phyloP scores from a whole-genome alignment of 768 basidiomycete species.

The Xerocomellus intermedius region DNA sequence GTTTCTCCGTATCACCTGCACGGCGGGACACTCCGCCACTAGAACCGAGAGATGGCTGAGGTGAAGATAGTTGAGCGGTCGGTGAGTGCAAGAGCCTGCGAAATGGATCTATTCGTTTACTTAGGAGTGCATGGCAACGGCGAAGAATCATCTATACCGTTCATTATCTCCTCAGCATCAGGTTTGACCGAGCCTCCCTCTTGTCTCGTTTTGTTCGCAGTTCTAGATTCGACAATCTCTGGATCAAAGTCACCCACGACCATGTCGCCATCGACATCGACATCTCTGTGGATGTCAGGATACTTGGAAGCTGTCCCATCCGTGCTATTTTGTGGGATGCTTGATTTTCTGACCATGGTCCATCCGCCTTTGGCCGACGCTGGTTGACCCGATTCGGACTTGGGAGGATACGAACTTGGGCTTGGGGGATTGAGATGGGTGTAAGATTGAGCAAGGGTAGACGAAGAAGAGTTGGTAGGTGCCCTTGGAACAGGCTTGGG shows the following conservation, averaged over 20 bases:
- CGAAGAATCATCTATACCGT: conserved; percentile 48
- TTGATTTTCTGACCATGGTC: conserved; percentile 66
- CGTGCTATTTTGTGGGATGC: conserved; percentile 25
- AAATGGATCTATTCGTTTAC: conserved; percentile 53
- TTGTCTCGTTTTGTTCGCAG: conserved; percentile 42
- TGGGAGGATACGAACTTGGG: conserved; percentile 72
- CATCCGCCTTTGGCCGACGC: conserved; percentile 59
- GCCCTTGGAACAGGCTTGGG: conserved; percentile 57
- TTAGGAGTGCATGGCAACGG: conserved; percentile 26
- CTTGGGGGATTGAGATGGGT: conserved; percentile 76
- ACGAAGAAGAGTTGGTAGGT: conserved; percentile 52
- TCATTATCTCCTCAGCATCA: conserved; percentile 73
- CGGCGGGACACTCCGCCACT: conserved; percentile 12
- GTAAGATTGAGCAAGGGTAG: conserved; percentile 75
- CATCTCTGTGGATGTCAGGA: conserved; percentile 41
- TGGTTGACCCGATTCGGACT: conserved; percentile 39
- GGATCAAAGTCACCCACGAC: conserved; percentile 73
- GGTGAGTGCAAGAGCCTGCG: conserved; percentile 46
- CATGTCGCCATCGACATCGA: conserved; percentile 75
- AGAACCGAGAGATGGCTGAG: conserved; percentile 4
- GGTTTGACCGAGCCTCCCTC: conserved; percentile 53
- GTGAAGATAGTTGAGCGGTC: background rate
- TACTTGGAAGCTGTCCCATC: conserved; percentile 24
- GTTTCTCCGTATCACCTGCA: conserved; percentile 48
- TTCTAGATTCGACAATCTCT: conserved; percentile 40